Evolutionary conservation across 1,284 basidiomycete species (phyloP).

Genomic region (Naganishia sp.): DNA sequence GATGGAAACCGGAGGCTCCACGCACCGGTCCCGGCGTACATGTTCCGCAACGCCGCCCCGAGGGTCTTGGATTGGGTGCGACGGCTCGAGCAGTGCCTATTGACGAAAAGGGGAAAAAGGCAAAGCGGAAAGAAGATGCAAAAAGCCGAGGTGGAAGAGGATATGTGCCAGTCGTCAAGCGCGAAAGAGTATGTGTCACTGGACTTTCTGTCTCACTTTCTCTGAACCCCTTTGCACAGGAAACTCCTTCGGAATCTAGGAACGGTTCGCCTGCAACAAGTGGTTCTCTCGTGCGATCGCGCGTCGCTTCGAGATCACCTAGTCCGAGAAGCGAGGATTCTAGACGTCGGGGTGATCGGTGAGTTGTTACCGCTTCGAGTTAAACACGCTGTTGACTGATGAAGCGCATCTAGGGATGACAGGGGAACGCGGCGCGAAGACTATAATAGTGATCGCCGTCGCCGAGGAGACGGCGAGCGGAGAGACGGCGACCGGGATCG

Average conservation of each 20-base stretch:
- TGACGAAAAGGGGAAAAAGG: constrained; percentile 41
- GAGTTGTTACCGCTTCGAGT: constrained; percentile 22
- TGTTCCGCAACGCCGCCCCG: constrained; percentile 74
- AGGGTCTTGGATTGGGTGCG: constrained; percentile 84
- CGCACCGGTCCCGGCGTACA: constrained; percentile 68
- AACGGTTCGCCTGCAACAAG: constrained; percentile 30
- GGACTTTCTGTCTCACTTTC: not conserved
- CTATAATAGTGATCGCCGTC: constrained; percentile 13
- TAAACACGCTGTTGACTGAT: no score
- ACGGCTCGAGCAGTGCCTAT: constrained; percentile 58
- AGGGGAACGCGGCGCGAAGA: constrained; percentile 30
- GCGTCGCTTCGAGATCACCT: constrained; percentile 17
- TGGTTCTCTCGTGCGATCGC: constrained; percentile 13
- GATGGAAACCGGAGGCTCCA: constrained; percentile 78
- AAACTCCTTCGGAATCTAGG: constrained; percentile 14
- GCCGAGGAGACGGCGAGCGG: constrained; percentile 4
- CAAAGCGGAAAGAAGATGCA: constrained; percentile 42
- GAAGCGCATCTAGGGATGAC: constrained; percentile 14
- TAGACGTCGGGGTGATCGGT: constrained; percentile 23
- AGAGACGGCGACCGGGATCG: constrained; percentile 24
- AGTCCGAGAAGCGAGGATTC: constrained; percentile 29
- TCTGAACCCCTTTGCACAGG: not conserved
- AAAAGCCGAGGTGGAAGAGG: constrained; percentile 45
- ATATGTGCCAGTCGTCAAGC: constrained; percentile 46
- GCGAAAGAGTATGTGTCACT: constrained; percentile 36